These are phyloP conservation scores for Lablab purpureus DNA, from an alignment of 306 rosid genomes.

Conservation along the genomic window DNA sequence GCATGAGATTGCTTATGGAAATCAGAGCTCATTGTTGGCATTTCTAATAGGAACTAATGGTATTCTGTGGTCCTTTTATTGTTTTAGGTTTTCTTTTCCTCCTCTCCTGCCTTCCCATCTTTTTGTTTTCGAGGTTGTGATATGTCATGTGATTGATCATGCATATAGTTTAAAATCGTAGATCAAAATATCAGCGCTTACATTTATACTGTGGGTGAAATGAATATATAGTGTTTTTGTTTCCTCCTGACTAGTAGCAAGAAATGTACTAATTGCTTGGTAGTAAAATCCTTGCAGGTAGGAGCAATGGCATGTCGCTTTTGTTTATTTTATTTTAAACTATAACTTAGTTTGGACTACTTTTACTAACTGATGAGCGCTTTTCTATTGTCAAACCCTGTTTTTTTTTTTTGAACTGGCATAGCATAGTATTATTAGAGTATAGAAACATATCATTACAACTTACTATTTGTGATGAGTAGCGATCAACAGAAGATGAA, in stretches of 20 bases:
- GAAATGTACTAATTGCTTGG: neutral
- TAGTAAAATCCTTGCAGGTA: slow-evolving; percentile 29
- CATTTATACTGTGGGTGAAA: neutral
- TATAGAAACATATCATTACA: too few relatives aligned
- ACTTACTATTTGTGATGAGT: too few relatives aligned
- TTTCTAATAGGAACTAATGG: slow-evolving; percentile 2
- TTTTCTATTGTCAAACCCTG: slow-evolving; percentile 3
- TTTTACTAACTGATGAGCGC: neutral
- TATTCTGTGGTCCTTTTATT: slow-evolving; percentile 19
- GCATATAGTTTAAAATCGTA: slow-evolving; percentile 7
- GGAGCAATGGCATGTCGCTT: slow-evolving; percentile 10
- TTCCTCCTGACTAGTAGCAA: neutral
- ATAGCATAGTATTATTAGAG: too few relatives aligned
- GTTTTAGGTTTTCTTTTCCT: slow-evolving; percentile 7
- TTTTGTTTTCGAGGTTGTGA: slow-evolving; percentile 9
- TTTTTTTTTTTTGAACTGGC: too few relatives aligned
- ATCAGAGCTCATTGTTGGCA: slow-evolving; percentile 11
- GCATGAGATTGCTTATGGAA: slow-evolving; percentile 29
- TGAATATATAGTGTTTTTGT: neutral
- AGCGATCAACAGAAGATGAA: too few relatives aligned
- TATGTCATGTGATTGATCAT: neutral
- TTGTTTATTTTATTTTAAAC: slow-evolving; percentile 11
- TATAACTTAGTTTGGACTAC: neutral
- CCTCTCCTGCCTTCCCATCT: neutral
- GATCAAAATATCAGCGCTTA: neutral